Evolutionary conservation across 2,329 filamentous ascomycete species (phyloP), one percentile per base, ranked within the genome.

Genomic region (Atkinsonella texensis): DNA sequence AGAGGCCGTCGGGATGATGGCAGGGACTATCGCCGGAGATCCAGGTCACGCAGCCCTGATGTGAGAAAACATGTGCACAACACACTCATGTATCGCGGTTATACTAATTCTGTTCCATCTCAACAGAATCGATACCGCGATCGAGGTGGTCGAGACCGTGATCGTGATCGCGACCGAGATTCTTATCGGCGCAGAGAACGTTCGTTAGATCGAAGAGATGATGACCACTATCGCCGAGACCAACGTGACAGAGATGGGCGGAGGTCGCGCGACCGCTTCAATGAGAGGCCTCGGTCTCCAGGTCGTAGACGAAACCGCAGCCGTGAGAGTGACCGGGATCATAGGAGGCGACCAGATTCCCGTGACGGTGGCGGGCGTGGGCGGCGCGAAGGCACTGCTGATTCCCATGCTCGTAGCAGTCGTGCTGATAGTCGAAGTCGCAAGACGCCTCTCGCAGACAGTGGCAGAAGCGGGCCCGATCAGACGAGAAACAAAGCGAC

Each of bases 301-400:
- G 76, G 77, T 47, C 72, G 75, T 58, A 74, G 83, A 66, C 79
- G 83, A 47, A 76, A 79, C 45, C 72, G 74, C 59, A 76, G 83
- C 66, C 80, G 84, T 60, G 86, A 89, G 49, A 75, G 64, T 54
- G 71, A 74, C 51, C 68, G 83, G 65, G 82, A 87, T 60, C 73
- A 80, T 61, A 82, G 83, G 61, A 83, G 83, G 72, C 83, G 83
- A 76, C 86, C 88, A 68, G 84, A 83, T 62, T 87, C 82, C 66
- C 79, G 79, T 66, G 84, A 87, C 63, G 78, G 77, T 65, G 73
- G 77, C 65, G 73, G 70, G 63, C 77, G 75, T 65, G 76, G 74
- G 60, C 80, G 79, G 64, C 80, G 79, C 66, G 85, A 85, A 67
- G 80, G 77, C 68, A 85, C 85, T 68, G 76, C 80, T 76, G 85